Conservation (phyloP, 768 basidiomycete genomes). For the Leccinellum luteum region DNA sequence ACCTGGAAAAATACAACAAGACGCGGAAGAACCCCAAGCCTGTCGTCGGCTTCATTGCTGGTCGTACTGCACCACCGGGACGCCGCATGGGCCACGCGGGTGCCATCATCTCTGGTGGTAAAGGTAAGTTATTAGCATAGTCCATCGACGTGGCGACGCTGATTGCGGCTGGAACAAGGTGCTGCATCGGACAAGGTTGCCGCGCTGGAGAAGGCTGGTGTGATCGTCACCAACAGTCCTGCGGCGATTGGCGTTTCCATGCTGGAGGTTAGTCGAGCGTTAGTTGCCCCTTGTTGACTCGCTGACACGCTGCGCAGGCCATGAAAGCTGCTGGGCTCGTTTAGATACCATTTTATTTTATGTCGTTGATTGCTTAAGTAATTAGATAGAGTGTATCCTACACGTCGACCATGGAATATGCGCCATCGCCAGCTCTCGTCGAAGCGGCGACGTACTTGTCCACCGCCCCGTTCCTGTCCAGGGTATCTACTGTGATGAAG, state of each 20-base stretch:
- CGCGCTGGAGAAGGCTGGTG: slow-evolving; percentile 89
- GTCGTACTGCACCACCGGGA: slow-evolving; percentile 95
- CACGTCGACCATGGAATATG: slow-evolving; percentile 23
- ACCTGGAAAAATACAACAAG: slow-evolving; percentile 90
- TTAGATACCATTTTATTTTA: slow-evolving; percentile 36
- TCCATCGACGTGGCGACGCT: background rate
- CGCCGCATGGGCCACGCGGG: slow-evolving; percentile 98
- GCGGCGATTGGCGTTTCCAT: slow-evolving; percentile 91
- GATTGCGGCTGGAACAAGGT: slow-evolving; percentile 41
- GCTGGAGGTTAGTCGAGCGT: slow-evolving; percentile 63
- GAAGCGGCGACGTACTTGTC: slow-evolving; percentile 67
- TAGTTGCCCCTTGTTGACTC: background rate
- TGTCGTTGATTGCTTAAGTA: slow-evolving; percentile 33
- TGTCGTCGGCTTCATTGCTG: slow-evolving; percentile 97
- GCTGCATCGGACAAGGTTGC: slow-evolving; percentile 93
- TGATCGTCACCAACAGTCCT: slow-evolving; percentile 90
- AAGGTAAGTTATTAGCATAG: slow-evolving; percentile 52
- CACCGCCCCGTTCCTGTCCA: slow-evolving; percentile 47
- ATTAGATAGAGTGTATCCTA: slow-evolving; percentile 24
- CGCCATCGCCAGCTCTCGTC: slow-evolving; percentile 44
- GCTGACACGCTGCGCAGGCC: slow-evolving; percentile 43
- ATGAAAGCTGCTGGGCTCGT: slow-evolving; percentile 76
- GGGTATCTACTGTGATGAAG: slow-evolving; percentile 60
- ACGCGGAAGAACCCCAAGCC: slow-evolving; percentile 85
- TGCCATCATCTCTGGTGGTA: slow-evolving; percentile 97